A percentile compares a stretch with the other conserved stretches of the same genome.
These are phyloP conservation scores for Acer yangbiense DNA, from an alignment of 345 rosid genomes.

Conservation along the genomic window DNA sequence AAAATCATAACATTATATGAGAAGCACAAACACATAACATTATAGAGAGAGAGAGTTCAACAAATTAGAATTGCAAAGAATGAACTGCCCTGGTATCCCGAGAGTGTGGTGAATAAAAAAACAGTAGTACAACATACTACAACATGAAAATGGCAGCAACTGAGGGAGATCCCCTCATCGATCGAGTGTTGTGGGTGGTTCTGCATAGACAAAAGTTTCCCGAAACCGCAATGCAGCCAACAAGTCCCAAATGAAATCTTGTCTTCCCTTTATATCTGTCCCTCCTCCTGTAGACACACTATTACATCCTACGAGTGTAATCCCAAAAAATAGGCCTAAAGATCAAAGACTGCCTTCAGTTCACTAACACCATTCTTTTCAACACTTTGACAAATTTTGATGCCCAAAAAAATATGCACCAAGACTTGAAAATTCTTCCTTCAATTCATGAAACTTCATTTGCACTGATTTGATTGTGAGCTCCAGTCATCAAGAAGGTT, in stretches of 20 bases:
- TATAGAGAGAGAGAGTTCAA: neutral
- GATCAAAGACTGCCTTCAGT: slow-evolving; percentile 37
- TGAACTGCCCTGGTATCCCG: slow-evolving; percentile 23
- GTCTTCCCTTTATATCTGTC: slow-evolving; percentile 30
- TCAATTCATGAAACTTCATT: slow-evolving; percentile 40
- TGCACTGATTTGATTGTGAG: slow-evolving; percentile 76
- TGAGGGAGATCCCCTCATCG: slow-evolving; percentile 21
- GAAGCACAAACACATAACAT: neutral
- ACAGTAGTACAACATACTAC: slow-evolving; percentile 24
- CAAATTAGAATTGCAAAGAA: slow-evolving; percentile 28
- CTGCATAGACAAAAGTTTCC: slow-evolving; percentile 7
- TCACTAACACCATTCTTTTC: slow-evolving; percentile 18
- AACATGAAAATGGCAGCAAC: slow-evolving; percentile 28
- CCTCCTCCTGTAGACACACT: slow-evolving; percentile 26
- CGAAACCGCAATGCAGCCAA: neutral
- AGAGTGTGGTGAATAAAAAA: slow-evolving; percentile 10
- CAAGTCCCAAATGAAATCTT: slow-evolving; percentile 24
- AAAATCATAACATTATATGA: too few relatives aligned
- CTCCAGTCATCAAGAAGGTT: slow-evolving; percentile 75
- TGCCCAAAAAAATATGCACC: slow-evolving; percentile 31
- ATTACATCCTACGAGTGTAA: slow-evolving; percentile 24
- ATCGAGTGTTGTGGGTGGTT: slow-evolving; percentile 9
- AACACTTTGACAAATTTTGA: slow-evolving; percentile 23
- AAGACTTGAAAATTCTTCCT: slow-evolving; percentile 21
- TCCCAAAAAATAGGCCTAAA: slow-evolving; percentile 41